A percentile compares a stretch with the other conserved stretches of the same genome.
These are phyloP conservation scores for Medicago lupulina DNA, from an alignment of 306 rosid genomes.

Conservation along the genomic window DNA sequence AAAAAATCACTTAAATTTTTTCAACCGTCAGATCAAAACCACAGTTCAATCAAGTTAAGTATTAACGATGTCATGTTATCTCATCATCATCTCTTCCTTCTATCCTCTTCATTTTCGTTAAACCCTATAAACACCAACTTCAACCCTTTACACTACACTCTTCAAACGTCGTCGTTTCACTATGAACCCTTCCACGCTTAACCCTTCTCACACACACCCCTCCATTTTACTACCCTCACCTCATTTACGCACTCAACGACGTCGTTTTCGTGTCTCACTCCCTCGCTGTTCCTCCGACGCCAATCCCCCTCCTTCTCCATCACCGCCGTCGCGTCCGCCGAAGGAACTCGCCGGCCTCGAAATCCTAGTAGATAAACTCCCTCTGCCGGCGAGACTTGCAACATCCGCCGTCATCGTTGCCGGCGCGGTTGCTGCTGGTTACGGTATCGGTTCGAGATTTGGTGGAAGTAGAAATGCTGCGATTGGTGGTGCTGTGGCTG, in stretches of 20 bases:
- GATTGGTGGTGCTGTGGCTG: conserved; percentile 81
- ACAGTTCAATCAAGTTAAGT: background rate
- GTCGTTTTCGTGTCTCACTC: conserved; percentile 70
- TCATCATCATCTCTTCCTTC: conserved; percentile 16
- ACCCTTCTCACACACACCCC: conserved; percentile 42
- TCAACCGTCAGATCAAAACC: conserved; percentile 15
- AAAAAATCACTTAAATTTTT: background rate
- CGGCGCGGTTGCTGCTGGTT: conserved; percentile 86
- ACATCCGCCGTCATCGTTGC: conserved; percentile 77
- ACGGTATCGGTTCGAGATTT: conserved; percentile 73
- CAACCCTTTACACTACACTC: background rate
- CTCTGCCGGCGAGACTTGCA: conserved; percentile 76
- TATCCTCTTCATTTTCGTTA: conserved; percentile 47
- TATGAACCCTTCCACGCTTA: conserved; percentile 76
- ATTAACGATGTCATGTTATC: conserved; percentile 7
- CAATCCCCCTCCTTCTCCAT: conserved; percentile 37
- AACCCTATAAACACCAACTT: conserved; percentile 55
- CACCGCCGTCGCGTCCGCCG: conserved; percentile 45
- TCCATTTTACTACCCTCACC: conserved; percentile 52
- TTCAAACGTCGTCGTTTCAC: conserved; percentile 55
- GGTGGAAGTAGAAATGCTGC: conserved; percentile 68
- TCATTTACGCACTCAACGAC: conserved; percentile 56
- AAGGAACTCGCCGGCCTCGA: conserved; percentile 85
- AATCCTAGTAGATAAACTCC: conserved; percentile 62
- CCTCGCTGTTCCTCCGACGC: conserved; percentile 59